A percentile compares a stretch with the other conserved stretches of the same genome.
Evolutionary conservation across 2,329 filamentous ascomycete genomes (phyloP).

Genomic region (Penicillium sp.): DNA sequence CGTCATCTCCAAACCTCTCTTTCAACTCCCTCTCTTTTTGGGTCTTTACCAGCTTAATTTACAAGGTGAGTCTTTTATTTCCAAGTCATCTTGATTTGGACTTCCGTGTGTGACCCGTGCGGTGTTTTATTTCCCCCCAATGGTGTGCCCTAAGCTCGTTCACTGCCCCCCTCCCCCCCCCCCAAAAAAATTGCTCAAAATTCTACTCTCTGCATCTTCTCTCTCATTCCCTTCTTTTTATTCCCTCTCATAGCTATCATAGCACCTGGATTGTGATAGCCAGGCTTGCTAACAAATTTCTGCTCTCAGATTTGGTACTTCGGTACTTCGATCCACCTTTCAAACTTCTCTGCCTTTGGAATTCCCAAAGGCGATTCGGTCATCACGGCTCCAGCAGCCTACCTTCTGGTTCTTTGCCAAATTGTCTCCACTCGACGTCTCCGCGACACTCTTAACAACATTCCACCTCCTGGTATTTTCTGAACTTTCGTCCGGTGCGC

Average conservation of each 20-base stretch:
- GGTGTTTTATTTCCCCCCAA: conserved; percentile 16
- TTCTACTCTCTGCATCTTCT: conserved; percentile 17
- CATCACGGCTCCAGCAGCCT: conserved; percentile 43
- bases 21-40: not conserved
- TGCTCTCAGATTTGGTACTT: conserved; percentile 1
- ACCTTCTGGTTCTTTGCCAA: conserved; percentile 35
- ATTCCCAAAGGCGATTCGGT: conserved; percentile 38
- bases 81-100: not conserved
- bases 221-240: not conserved
- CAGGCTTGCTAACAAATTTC: conserved; percentile 4
- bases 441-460: conserved; percentile 50
- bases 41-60: conserved; percentile 1
- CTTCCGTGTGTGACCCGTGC: conserved; percentile 9
- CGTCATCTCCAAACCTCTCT: not conserved
- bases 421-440: conserved; percentile 46
- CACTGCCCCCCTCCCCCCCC: conserved; percentile 13
- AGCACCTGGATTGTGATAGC: not conserved
- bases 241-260: conserved; percentile 2
- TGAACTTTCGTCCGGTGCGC: conserved; percentile 36
- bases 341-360: conserved; percentile 38
- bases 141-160: conserved; percentile 20
- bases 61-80: conserved; percentile 16
- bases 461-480: conserved; percentile 42
- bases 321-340: conserved; percentile 5
- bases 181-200: conserved; percentile 8